These are phyloP conservation scores for Ophiocordyceps camponoti-leonardi DNA, from an alignment of 2,329 filamentous ascomycete species.

Conservation along the genomic window DNA sequence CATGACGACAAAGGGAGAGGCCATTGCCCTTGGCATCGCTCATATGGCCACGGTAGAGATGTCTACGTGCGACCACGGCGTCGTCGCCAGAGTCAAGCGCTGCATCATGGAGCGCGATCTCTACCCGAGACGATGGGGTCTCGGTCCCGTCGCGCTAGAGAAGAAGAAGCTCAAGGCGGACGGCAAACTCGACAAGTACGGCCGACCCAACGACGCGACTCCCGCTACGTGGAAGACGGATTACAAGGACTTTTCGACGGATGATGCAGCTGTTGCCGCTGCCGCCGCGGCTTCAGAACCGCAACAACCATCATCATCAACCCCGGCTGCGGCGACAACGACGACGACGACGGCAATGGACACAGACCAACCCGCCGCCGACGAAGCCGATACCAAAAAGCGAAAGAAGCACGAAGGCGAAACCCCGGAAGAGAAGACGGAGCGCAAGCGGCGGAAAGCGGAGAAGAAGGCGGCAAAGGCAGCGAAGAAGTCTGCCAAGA, in stretches of 20 bases:
- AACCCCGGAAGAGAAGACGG: constrained; percentile 49
- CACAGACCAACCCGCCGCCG: constrained; percentile 18
- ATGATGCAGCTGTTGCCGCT: constrained; percentile 23
- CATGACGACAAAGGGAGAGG: constrained; percentile 98
- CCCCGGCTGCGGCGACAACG: constrained; percentile 1
- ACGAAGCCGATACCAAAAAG: constrained; percentile 44
- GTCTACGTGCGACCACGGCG: constrained; percentile 90
- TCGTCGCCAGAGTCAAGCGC: constrained; percentile 96
- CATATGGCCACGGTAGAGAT: constrained; percentile 98
- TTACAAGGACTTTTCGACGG: constrained; percentile 68
- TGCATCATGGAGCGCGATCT: constrained; percentile 99
- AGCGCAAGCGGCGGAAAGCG: constrained; percentile 41
- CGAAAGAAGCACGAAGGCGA: constrained; percentile 74
- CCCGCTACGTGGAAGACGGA: constrained; percentile 82
- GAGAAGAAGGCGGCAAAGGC: constrained; percentile 42
- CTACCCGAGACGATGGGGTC: constrained; percentile 91
- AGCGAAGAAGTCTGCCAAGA: constrained; percentile 33
- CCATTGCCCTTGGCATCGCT: constrained; percentile 87
- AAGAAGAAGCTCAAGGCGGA: constrained; percentile 99
- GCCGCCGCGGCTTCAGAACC: constrained; percentile 16
- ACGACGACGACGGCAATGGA: constrained; percentile 18
- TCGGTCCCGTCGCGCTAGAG: constrained; percentile 81
- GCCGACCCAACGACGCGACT: constrained; percentile 79
- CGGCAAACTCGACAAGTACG: constrained; percentile 96
- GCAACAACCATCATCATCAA: not conserved